A percentile compares a stretch with the other conserved stretches of the same genome.
phyloP scores from a whole-genome alignment of 2,329 filamentous ascomycete species.

The Clonostachys solani region DNA sequence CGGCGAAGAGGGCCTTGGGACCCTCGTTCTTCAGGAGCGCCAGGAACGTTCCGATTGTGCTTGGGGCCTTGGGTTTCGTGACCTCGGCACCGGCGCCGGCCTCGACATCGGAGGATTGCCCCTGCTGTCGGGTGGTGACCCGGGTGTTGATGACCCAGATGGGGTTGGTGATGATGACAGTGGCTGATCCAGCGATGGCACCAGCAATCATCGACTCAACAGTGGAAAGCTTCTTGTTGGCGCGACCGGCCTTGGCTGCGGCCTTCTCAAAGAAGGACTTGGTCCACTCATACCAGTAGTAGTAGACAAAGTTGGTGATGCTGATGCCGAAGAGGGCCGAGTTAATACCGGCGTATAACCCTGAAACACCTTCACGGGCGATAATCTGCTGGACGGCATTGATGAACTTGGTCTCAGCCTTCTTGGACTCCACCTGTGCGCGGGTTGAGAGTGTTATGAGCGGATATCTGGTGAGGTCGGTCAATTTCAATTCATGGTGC shows the following conservation, averaged over 20 bases:
- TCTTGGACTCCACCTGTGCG: conserved; percentile 95
- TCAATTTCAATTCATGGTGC: not conserved
- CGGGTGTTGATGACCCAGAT: conserved; percentile 99
- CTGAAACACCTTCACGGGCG: conserved; percentile 82
- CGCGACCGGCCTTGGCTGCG: conserved; percentile 67
- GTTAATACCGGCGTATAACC: conserved; percentile 89
- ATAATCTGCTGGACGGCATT: conserved; percentile 83
- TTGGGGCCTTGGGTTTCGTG: conserved; percentile 48
- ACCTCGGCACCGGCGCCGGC: conserved; percentile 21
- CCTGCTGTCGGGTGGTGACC: conserved; percentile 83
- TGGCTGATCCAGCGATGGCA: conserved; percentile 88
- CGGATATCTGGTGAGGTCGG: conserved; percentile 63
- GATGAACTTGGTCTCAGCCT: conserved; percentile 79
- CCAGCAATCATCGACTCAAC: conserved; percentile 93
- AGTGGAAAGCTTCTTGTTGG: conserved; percentile 79
- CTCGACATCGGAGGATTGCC: conserved; percentile 36
- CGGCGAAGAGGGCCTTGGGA: conserved; percentile 78
- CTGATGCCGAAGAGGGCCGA: conserved; percentile 96
- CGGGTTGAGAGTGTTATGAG: conserved; percentile 96
- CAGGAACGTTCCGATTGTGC: conserved; percentile 77
- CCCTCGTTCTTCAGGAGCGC: conserved; percentile 81
- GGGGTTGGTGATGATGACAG: conserved; percentile 93
- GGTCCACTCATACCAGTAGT: conserved; percentile 99
- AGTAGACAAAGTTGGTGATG: conserved; percentile 99
- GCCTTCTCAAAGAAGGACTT: conserved; percentile 80